Base-by-base conservation (phyloP, 108 stramenopile species). In the Schizochytrium sp. region DNA sequence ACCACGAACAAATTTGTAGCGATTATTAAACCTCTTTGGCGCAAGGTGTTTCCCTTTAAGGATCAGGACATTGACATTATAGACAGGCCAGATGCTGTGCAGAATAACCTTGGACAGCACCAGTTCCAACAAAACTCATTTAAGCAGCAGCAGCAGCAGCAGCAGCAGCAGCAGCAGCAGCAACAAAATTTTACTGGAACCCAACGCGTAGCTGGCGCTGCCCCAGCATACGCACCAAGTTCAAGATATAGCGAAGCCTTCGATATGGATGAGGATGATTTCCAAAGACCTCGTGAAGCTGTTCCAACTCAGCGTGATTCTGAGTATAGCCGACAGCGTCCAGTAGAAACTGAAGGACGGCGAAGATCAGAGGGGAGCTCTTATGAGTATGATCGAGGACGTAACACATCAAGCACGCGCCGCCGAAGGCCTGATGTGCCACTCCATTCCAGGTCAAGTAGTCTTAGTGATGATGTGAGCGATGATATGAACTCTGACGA, bases 31-130 rank as follows among this genome's bases (percentile, higher is more conserved):
- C 76, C 76, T 5, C 76, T 83, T 13, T 83, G 76, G 76, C 47
- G 55, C 53, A 46, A 10, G 15, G 40, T 83, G n/a, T 83, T 83
- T 55, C 76, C 76, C 50, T 83, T 83, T 55, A 55, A 83, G 47
- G 76, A 49, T 83, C 50, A 42, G 2, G 76, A 83, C 76, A 40
- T 55, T 5, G 40, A 38, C 3, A n/a, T 83, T 7, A n/a, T 40
- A n/a, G 45, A 17, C 5, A 42, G 76, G 76, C 49, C 53, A 7
- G 76, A 47, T 0, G 17, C 64, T 38, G 64, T 38, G 28, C 50
- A 47, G 47, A 8, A 28, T 15, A 53, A 7, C 10, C 76, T 5
- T 38, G 55, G 19, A 40, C 5, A 40, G 76, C 0, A 49, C 76
- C 50, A 49, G 17, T 10, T 53, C 5, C 76, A 42, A 28, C 47